A percentile compares a stretch with the other conserved stretches of the same genome.
phyloP scores from a whole-genome alignment of 352 stramenopile genomes.

The Hyaloperonospora brassicae region DNA sequence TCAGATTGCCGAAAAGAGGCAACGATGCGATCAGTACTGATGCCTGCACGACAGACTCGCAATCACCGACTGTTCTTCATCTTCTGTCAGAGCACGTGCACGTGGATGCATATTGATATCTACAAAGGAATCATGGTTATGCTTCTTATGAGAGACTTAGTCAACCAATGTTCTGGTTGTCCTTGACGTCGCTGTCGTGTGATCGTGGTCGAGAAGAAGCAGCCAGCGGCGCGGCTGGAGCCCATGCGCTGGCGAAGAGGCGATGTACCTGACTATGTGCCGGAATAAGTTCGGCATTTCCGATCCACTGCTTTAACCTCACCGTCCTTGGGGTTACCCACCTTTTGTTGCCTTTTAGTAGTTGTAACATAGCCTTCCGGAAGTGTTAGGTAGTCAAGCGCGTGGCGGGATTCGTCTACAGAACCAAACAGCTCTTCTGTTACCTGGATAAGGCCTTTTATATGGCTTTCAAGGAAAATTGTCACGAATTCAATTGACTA shows the following conservation, averaged over 20 bases:
- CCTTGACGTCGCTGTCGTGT: not conserved
- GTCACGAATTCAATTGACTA: too few relatives aligned
- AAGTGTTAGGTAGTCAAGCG: not conserved
- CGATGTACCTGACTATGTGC: not conserved
- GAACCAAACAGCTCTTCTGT: not conserved
- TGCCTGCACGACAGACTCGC: not conserved
- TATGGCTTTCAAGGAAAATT: not conserved
- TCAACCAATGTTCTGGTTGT: not conserved
- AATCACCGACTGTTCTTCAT: not conserved
- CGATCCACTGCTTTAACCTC: not conserved
- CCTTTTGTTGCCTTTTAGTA: too few relatives aligned
- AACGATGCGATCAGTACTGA: not conserved
- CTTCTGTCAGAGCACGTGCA: not conserved
- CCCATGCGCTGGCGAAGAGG: not conserved
- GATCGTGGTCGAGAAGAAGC: too few relatives aligned
- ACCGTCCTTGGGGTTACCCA: too few relatives aligned
- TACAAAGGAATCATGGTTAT: not conserved
- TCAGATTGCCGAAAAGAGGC: not conserved
- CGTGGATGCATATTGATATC: not conserved
- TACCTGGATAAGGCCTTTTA: not conserved
- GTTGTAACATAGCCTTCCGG: too few relatives aligned
- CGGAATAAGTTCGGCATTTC: not conserved
- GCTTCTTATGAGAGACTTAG: not conserved
- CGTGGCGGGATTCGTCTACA: not conserved
- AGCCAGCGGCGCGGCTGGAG: not conserved